phyloP scores from a whole-genome alignment of 2,329 filamentous ascomycete species.

The Nemania serpens region DNA sequence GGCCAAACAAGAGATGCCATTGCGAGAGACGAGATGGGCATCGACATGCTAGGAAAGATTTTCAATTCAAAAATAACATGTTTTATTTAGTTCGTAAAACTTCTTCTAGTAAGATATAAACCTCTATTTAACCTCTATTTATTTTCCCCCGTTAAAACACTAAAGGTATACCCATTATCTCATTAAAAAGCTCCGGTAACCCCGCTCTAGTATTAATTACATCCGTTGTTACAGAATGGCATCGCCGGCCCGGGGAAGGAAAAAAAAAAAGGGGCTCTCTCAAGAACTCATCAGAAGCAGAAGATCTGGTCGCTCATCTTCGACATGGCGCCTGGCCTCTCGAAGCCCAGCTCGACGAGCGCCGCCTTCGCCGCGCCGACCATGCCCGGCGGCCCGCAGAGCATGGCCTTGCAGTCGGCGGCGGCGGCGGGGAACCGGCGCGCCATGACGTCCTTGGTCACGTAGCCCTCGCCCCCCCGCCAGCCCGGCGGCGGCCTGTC shows the following conservation, averaged over 20 bases:
- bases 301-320: constrained; percentile 63
- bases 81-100: too few species aligned
- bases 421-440: constrained; percentile 53
- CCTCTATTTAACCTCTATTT: too few species aligned
- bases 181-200: too few species aligned
- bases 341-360: constrained; percentile 54
- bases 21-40: background rate
- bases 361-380: constrained; percentile 60
- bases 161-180: too few species aligned
- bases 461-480: constrained; percentile 54
- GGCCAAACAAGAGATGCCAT: background rate
- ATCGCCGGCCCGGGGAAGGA: too few species aligned
- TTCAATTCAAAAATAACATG: too few species aligned
- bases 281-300: constrained; percentile 31
- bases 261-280: too few species aligned
- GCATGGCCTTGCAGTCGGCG: constrained; percentile 55
- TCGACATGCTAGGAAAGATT: too few species aligned
- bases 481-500: constrained; percentile 51
- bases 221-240: too few species aligned
- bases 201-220: too few species aligned
- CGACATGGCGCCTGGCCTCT: constrained; percentile 52
- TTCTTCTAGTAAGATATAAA: too few species aligned
- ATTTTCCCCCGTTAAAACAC: too few species aligned
- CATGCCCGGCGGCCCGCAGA: constrained; percentile 67
- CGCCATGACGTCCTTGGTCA: constrained; percentile 56